Evolutionary conservation across 2,329 filamentous ascomycete genomes (phyloP), one percentile per base, ranked within the genome.

Genomic region (Cladosporium sp.): DNA sequence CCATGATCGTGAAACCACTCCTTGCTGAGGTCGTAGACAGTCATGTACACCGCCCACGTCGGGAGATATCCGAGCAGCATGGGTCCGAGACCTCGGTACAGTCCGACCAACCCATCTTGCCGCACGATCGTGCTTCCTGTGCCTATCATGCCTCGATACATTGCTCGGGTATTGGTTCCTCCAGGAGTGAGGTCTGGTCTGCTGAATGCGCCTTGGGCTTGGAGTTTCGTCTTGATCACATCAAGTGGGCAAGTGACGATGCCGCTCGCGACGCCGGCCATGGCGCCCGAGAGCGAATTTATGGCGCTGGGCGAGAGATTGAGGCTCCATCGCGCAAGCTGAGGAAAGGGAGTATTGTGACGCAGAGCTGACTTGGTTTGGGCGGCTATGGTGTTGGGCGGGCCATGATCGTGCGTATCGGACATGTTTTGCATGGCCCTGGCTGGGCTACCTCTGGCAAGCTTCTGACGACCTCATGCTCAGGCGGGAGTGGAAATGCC

Each of bases 41-140:
- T 95, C 70, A 99, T 89, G 79, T 95, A 99, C 47, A 99, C 92
- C 19, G 92, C 93, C 93, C 93, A 99, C 0, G 93, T 99, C 4
- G 93, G 93, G 54, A 99, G 73, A 70, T 99, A 99, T 11, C 93
- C 93, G 66, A 99, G 74, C 60, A 99, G 83, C 75, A 99, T 96
- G 15, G 93, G 93, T 0, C 91, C 91, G 47, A 99, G 74, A 11
- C 93, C 93, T 68, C 93, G 83, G 67, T 99, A 99, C 76, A 99
- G 82, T 54, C 93, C 93, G 53, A 85, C 82, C 51, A 97, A 68
- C 8, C 93, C 93, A 70, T 97, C 93, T 64, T 96, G 85, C 48
- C 75, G 78, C 84, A 89, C 91, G 57, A 99, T 99, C 4, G 87
- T 82, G 47, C 77, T 83, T 22, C 88, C 90, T 0, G 92, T 97